Percentiles rank a stretch among this genome's conserved stretches.
phyloP scores from a whole-genome alignment of 2,329 filamentous ascomycete genomes.

The Beauveria rudraprayagi region DNA sequence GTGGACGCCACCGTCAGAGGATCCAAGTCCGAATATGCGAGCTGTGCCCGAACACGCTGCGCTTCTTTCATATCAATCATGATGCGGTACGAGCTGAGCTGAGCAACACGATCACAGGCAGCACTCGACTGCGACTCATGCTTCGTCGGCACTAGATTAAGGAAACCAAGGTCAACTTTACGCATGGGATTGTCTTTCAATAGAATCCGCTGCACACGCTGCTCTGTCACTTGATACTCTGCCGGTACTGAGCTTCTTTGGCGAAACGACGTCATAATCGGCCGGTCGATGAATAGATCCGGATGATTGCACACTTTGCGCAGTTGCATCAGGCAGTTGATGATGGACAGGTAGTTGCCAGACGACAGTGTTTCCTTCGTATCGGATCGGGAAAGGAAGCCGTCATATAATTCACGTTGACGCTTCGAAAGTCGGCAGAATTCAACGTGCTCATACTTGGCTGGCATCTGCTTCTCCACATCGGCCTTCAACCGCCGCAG shows the following conservation, averaged over 20 bases:
- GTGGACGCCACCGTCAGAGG: conserved; percentile 61
- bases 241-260: conserved; percentile 73
- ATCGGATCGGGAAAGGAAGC: conserved; percentile 84
- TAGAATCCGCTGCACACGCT: conserved; percentile 58
- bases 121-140: conserved; percentile 56
- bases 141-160: conserved; percentile 68
- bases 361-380: conserved; percentile 83
- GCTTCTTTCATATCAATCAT: conserved; percentile 64
- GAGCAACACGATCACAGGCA: conserved; percentile 47
- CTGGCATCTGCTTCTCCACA: conserved; percentile 98
- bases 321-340: conserved; percentile 95
- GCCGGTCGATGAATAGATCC: conserved; percentile 89
- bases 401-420: conserved; percentile 91
- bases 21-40: conserved; percentile 48
- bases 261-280: conserved; percentile 93
- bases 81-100: conserved; percentile 61
- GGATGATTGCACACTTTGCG: conserved; percentile 98
- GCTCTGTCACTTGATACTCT: conserved; percentile 65
- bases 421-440: conserved; percentile 93
- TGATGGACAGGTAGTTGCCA: conserved; percentile 95
- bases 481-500: conserved; percentile 88
- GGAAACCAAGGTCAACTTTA: conserved; percentile 62
- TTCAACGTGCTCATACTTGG: conserved; percentile 94
- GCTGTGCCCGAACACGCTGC: conserved; percentile 55
- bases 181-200: conserved; percentile 55